Evolutionary conservation across 2,329 filamentous ascomycete genomes (phyloP), one percentile per base, ranked within the genome.

Genomic region (Berkeleyomyces basicola): DNA sequence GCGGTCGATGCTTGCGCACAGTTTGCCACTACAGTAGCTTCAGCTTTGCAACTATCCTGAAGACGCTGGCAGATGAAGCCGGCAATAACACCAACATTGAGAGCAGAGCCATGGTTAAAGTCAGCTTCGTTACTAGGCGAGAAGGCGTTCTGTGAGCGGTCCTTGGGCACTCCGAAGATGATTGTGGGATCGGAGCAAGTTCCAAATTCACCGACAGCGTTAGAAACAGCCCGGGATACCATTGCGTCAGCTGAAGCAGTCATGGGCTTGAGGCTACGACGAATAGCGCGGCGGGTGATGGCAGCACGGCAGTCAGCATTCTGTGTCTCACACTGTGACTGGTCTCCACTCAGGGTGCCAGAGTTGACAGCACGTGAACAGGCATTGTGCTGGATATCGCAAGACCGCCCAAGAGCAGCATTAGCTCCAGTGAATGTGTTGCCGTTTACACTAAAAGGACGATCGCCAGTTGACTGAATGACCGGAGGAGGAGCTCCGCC

Each of bases 81-180:
- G 11, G 77, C 71, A 66, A 80, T 76, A 67, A 79, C 64, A 40
- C 67, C 67, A 64, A 70, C 68, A 59, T 68, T 69, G 58, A 68
- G 67, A 23, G 78, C 79, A 3, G 77, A 79, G 61, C 78, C 78
- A 70, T 82, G 80, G 69, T 72, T 74, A 72, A 81, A 82, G 68
- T 76, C 72, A 59, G 68, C 70, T 42, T 66, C 62, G 68, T 75
- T 71, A 46, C 68, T 73, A 58, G 73, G 71, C 60, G 72, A 71
- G 68, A 77, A 77, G 43, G 73, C 71, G 14, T 70, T 70, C 69
- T 73, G 72, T 67, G 76, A 70, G 67, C 76, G 76, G 53, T 78
- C 77, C 67, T 81, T 76, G 51, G 78, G 72, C 2, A 67, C 67
- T 39, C 75, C 77, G 70, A 81, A 82, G 62, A 72, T 68, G 68